A percentile compares a stretch with the other conserved stretches of the same genome.
phyloP scores from a whole-genome alignment of 1,284 basidiomycete species.

The Tilletia walkeri region DNA sequence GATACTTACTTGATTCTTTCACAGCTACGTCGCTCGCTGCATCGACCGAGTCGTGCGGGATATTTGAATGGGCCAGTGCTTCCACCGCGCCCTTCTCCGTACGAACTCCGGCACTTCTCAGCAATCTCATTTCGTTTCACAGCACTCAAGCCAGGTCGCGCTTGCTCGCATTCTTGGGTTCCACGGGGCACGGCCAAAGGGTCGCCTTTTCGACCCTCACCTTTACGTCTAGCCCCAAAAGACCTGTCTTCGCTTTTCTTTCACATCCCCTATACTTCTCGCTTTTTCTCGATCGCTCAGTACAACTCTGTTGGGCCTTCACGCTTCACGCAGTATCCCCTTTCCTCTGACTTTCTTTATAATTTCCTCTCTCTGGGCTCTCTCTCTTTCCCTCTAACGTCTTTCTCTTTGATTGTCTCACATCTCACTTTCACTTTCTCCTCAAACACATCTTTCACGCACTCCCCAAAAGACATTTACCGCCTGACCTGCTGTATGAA shows the following conservation, averaged over 20 bases:
- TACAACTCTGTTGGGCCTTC: background rate
- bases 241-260: too few relatives aligned
- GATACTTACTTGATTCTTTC: background rate
- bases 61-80: background rate
- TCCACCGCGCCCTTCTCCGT: background rate
- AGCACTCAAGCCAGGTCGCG: too few relatives aligned
- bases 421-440: background rate
- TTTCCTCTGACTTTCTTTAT: background rate
- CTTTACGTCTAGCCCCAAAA: too few relatives aligned
- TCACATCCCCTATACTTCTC: background rate
- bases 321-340: background rate
- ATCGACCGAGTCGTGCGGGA: slow-evolving; percentile 52
- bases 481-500: too few relatives aligned
- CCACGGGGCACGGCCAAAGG: too few relatives aligned
- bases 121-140: too few relatives aligned
- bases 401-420: background rate
- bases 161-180: too few relatives aligned
- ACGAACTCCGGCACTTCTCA: background rate
- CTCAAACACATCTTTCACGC: background rate
- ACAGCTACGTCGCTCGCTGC: slow-evolving; percentile 43
- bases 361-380: background rate
- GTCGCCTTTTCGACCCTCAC: too few relatives aligned
- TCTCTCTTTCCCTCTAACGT: background rate
- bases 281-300: background rate
- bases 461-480: too few relatives aligned